Evolutionary conservation across 108 stramenopile genomes (phyloP).

Genomic region (Schizochytrium sp.): DNA sequence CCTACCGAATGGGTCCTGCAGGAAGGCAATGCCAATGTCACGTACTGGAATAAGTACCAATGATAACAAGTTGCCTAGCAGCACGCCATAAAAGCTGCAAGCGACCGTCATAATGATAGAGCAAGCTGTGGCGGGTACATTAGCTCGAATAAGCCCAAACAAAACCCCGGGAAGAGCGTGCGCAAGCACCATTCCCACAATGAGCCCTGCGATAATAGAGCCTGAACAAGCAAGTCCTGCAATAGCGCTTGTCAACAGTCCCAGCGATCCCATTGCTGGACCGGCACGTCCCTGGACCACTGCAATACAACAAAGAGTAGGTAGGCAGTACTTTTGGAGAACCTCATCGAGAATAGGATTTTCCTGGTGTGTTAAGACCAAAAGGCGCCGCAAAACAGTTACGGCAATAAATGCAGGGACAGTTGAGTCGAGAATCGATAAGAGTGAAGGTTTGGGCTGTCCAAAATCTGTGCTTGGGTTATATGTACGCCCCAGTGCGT

Average conservation of each 20-base stretch:
- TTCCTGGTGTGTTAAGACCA: not conserved
- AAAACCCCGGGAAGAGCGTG: not conserved
- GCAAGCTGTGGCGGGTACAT: not conserved
- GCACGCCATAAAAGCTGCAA: not conserved
- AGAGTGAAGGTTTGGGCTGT: not conserved
- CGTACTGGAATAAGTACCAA: not conserved
- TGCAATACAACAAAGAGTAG: not conserved
- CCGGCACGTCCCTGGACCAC: not conserved
- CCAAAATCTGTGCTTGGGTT: constrained; percentile 38
- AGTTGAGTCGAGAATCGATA: not conserved
- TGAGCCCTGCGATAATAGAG: not conserved
- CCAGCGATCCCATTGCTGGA: not conserved
- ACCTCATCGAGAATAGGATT: not conserved
- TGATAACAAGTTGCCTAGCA: not conserved
- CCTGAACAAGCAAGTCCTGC: not conserved
- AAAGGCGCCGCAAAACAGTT: not conserved
- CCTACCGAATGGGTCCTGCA: not conserved
- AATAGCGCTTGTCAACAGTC: not conserved
- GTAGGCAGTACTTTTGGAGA: not conserved
- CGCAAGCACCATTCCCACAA: not conserved
- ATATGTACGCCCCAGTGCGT: constrained; percentile 72
- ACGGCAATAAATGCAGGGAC: constrained; percentile 2
- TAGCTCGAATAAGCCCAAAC: not conserved
- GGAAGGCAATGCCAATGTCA: not conserved
- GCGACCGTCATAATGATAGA: not conserved